These are phyloP conservation scores for Tolypocladium ovalisporum DNA, from an alignment of 2,329 filamentous ascomycete species.

Conservation along the genomic window DNA sequence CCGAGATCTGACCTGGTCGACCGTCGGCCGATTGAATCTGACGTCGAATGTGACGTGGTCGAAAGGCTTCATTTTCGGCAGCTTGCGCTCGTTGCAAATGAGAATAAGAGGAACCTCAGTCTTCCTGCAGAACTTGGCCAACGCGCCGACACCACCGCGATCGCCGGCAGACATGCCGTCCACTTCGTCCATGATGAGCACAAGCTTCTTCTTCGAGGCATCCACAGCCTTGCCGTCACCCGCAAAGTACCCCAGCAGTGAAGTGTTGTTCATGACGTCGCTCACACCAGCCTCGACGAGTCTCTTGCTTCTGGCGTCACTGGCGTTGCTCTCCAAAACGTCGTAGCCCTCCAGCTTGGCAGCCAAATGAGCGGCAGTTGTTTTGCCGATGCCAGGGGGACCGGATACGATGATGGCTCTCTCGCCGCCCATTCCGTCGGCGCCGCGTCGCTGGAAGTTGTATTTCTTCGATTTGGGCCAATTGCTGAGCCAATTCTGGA, in stretches of 20 bases:
- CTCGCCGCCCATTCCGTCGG: conserved; percentile 72
- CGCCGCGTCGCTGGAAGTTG: conserved; percentile 70
- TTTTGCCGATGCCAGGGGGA: conserved; percentile 94
- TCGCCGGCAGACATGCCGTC: conserved; percentile 98
- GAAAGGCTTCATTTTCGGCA: conserved; percentile 98
- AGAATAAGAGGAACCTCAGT: conserved; percentile 90
- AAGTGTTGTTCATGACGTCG: conserved; percentile 89
- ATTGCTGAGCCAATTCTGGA: conserved; percentile 75
- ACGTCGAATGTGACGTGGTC: conserved; percentile 77
- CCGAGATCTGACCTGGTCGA: conserved; percentile 81
- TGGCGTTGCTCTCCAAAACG: conserved; percentile 89
- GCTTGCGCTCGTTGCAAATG: conserved; percentile 88
- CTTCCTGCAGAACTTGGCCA: conserved; percentile 92
- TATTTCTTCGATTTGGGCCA: conserved; percentile 73
- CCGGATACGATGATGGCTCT: conserved; percentile 93
- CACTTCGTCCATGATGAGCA: conserved; percentile 97
- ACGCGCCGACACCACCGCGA: conserved; percentile 84
- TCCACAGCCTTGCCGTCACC: conserved; percentile 74
- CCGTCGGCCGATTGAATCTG: conserved; percentile 77
- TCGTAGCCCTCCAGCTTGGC: conserved; percentile 91
- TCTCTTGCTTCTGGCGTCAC: conserved; percentile 92
- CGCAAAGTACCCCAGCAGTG: conserved; percentile 82
- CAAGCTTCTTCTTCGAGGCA: conserved; percentile 76
- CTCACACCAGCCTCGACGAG: conserved; percentile 80
- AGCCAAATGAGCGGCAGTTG: conserved; percentile 88